Evolutionary conservation across 805 yeast genomes (phyloP).

Genomic region (Saturnispora sanitii): DNA sequence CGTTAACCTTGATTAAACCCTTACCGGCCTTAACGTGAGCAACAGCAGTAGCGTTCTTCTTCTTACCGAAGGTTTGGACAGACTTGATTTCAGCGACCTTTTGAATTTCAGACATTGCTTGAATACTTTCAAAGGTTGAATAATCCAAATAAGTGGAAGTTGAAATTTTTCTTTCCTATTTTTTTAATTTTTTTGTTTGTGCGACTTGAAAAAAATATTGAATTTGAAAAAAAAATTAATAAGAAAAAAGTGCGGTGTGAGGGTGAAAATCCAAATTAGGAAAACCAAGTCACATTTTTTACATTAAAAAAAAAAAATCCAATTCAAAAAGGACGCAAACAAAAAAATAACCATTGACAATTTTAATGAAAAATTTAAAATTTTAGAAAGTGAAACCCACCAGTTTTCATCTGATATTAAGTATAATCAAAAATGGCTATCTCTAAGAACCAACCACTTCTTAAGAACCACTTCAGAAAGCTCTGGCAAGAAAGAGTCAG

Average conservation of each 20-base stretch:
- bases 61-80: slow-evolving; percentile 98
- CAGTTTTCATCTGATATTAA: too few relatives aligned
- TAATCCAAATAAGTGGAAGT: too few relatives aligned
- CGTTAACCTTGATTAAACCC: slow-evolving; percentile 99
- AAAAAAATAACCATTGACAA: not conserved
- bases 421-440: slow-evolving; percentile 63
- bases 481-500: slow-evolving; percentile 99
- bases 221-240: not conserved
- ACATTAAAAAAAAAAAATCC: not conserved
- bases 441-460: slow-evolving; percentile 96
- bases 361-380: not conserved
- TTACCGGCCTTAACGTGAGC: slow-evolving; percentile 99
- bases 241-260: not conserved
- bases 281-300: not conserved
- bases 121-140: too few relatives aligned
- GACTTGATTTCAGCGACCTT: slow-evolving; percentile 38
- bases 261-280: not conserved
- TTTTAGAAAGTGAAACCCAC: not conserved
- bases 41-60: slow-evolving; percentile 99
- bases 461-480: slow-evolving; percentile 99
- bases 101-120: slow-evolving; percentile 31
- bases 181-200: not conserved
- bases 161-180: not conserved
- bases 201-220: not conserved
- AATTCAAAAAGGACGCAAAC: not conserved